Evolutionary conservation across 768 basidiomycete species (phyloP), one percentile per base, ranked within the genome.

Genomic region (Dioszegia aurantiaca): DNA sequence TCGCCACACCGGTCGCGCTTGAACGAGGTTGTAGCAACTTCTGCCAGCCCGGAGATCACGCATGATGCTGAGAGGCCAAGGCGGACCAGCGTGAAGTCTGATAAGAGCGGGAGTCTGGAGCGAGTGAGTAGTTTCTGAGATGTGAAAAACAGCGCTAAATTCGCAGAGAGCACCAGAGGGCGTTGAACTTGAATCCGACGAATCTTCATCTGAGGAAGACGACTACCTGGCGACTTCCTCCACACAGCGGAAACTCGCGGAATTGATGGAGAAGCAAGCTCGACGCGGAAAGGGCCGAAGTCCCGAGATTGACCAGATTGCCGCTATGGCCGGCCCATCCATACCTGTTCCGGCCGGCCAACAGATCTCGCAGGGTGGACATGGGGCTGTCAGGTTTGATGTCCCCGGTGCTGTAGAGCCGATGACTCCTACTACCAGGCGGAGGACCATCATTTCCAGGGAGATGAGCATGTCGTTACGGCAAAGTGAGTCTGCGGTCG

Each of bases 381-480:
- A 47, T 10, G 41, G 55, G 30, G 21, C 54, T 16, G 56, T 41
- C 30, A 62, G 65, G 3, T 53, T 53, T 31, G 51, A 39, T 19
- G 24, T 40, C 1, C 37, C 51, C 3, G 57, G 40, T 10, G 17
- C 59, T 12, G 62, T 60, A 16, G 43, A 60, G 59, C 71, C 71
- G 8, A 58, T 64, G 52, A 63, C 66, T 4, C 72, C 72, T 8
- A 70, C 69, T 0, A 69, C 72, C 1, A 54, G 61, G 23, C 59
- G 72, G 26, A 55, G 72, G 45, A 57, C 51, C 14, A 73, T 73
- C 23, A 73, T 73, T 46, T 67, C 65, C 56, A 49, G 66, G 36
- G 72, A 73, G 43, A 70, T 73, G 69, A 67, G 64, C 14, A 69
- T 70, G 58, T 70, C 69, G 14, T 51, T 73, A 3, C 44, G 72